These are phyloP conservation scores for Albifimbria verrucaria DNA, from an alignment of 2,329 filamentous ascomycete species.

Conservation along the genomic window DNA sequence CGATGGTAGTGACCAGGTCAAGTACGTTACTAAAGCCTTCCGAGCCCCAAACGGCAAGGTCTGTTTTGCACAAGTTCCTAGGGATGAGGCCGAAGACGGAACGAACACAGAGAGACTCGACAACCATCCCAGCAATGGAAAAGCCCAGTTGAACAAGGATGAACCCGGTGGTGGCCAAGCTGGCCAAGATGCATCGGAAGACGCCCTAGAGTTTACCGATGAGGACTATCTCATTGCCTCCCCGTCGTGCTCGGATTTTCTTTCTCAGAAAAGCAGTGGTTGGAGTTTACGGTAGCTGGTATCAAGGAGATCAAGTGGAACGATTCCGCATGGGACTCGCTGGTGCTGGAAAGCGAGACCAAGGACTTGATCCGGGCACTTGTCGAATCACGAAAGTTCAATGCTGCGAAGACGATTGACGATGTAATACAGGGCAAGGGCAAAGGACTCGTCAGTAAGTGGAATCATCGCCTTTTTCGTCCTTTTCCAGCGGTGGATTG, in stretches of 20 bases:
- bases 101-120: slow-evolving; percentile 50
- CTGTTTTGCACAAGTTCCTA: slow-evolving; percentile 23
- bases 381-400: slow-evolving; percentile 80
- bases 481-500: no score
- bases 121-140: slow-evolving; percentile 35
- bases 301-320: slow-evolving; percentile 84
- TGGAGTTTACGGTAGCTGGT: slow-evolving; percentile 79
- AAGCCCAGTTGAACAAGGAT: background rate
- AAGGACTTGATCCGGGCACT: slow-evolving; percentile 70
- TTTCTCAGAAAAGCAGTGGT: slow-evolving; percentile 85
- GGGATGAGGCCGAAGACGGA: slow-evolving; percentile 28
- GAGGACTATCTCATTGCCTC: slow-evolving; percentile 83
- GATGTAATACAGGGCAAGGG: slow-evolving; percentile 82
- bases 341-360: slow-evolving; percentile 65
- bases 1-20: slow-evolving; percentile 36
- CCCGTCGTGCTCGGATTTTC: slow-evolving; percentile 84
- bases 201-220: slow-evolving; percentile 62
- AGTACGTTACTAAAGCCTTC: slow-evolving; percentile 50
- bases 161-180: background rate
- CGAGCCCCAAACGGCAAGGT: slow-evolving; percentile 39
- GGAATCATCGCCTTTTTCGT: background rate
- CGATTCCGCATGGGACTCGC: slow-evolving; percentile 73
- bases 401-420: slow-evolving; percentile 77
- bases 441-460: slow-evolving; percentile 69
- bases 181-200: slow-evolving; percentile 15